A percentile compares a stretch with the other conserved stretches of the same genome.
Conservation (phyloP, 2,329 filamentous ascomycete species). For the Aureobasidium vineae region DNA sequence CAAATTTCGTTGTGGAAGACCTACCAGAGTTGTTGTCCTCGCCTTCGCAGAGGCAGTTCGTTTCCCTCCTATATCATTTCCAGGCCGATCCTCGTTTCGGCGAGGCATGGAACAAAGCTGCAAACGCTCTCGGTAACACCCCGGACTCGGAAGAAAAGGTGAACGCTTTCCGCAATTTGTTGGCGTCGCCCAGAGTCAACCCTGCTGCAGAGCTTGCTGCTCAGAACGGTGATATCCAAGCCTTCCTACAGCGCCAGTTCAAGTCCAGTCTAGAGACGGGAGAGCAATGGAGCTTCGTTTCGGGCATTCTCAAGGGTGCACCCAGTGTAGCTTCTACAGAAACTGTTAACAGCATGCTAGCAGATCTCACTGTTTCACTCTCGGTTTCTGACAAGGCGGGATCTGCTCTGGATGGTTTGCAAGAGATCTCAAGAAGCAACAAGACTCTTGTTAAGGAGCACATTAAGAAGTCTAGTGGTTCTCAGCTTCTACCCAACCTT, state of each 20-base stretch:
- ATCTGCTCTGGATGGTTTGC: constrained; percentile 43
- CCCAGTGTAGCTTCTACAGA: constrained; percentile 36
- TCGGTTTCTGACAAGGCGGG: constrained; percentile 39
- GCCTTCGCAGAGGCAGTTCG: constrained; percentile 64
- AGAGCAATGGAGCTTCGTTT: constrained; percentile 40
- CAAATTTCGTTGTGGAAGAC: constrained; percentile 54
- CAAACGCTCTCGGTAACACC: constrained; percentile 21
- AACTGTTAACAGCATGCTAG: constrained; percentile 42
- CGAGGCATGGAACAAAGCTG: constrained; percentile 30
- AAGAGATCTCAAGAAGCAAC: constrained; percentile 40
- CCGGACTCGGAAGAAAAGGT: constrained; percentile 31
- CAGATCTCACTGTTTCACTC: constrained; percentile 42
- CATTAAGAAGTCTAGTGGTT: constrained; percentile 45
- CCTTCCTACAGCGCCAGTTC: constrained; percentile 34
- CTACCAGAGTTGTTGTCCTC: constrained; percentile 63
- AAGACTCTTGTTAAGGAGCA: constrained; percentile 46
- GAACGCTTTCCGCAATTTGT: constrained; percentile 33
- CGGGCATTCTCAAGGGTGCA: constrained; percentile 37
- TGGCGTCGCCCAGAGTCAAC: constrained; percentile 40
- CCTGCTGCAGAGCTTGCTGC: constrained; percentile 40
- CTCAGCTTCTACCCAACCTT: constrained; percentile 52
- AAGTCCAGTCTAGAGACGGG: constrained; percentile 21
- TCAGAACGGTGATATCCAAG: constrained; percentile 40
- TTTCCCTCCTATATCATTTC: constrained; percentile 61
- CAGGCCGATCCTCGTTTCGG: constrained; percentile 38